Percentiles rank a stretch among this genome's conserved stretches.
These are phyloP conservation scores for Penicillium herquei DNA, from an alignment of 495 filamentous ascomycete species.

Conservation along the genomic window DNA sequence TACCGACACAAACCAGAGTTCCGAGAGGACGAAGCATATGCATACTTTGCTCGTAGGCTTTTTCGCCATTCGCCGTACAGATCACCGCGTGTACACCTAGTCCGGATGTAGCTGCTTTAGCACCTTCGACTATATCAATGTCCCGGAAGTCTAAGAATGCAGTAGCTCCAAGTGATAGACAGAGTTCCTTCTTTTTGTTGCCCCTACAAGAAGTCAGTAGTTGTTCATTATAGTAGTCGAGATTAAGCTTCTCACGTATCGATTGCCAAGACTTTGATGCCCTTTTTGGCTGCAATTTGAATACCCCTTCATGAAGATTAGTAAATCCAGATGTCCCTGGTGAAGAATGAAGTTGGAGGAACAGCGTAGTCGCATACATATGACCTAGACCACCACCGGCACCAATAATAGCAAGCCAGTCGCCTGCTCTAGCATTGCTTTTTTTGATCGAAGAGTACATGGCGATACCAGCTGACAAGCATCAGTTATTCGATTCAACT, in stretches of 20 bases:
- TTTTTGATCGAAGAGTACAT: conserved; percentile 51
- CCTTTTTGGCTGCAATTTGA: conserved; percentile 43
- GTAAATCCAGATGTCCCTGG: not conserved
- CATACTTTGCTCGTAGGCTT: conserved; percentile 42
- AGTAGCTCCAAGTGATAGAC: conserved; percentile 37
- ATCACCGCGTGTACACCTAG: conserved; percentile 47
- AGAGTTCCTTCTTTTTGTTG: conserved; percentile 40
- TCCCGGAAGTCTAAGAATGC: conserved; percentile 41
- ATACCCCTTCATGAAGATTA: conserved; percentile 30
- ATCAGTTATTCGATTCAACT: conserved; percentile 1
- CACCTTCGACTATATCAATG: conserved; percentile 34
- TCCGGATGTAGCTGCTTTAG: conserved; percentile 32
- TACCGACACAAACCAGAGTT: conserved; percentile 45
- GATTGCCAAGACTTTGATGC: conserved; percentile 42
- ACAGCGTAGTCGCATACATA: conserved; percentile 26
- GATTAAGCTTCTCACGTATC: conserved; percentile 29
- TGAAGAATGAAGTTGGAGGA: not conserved
- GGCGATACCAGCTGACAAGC: conserved; percentile 35
- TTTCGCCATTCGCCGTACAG: conserved; percentile 39
- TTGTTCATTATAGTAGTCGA: not conserved
- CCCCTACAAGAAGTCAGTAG: conserved; percentile 22
- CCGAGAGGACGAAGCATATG: conserved; percentile 39
- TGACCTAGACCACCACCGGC: conserved; percentile 46
- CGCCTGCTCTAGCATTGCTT: conserved; percentile 36
- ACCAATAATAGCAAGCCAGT: conserved; percentile 43